A percentile compares a stretch with the other conserved stretches of the same genome.
Evolutionary conservation across 805 yeast species (phyloP).

Genomic region (Candida peoriensis): DNA sequence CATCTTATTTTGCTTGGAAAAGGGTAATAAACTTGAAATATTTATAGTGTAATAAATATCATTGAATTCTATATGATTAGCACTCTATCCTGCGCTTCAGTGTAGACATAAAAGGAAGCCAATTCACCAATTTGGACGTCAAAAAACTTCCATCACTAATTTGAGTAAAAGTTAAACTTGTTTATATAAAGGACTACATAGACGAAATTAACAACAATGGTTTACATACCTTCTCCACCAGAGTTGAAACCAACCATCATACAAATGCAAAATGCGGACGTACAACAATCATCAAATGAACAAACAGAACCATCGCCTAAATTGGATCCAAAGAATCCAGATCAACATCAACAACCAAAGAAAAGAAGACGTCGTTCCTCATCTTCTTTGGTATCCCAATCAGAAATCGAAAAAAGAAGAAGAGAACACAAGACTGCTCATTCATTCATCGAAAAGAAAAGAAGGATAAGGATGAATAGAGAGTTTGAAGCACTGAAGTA

Average conservation of each 20-base stretch:
- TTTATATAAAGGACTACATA: too few relatives aligned
- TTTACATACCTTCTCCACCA: conserved; percentile 39
- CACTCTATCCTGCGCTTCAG: too few relatives aligned
- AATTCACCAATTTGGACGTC: too few relatives aligned
- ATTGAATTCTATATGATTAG: too few relatives aligned
- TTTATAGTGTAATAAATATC: too few relatives aligned
- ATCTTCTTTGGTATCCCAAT: conserved; percentile 20
- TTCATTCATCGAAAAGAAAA: conserved; percentile 72
- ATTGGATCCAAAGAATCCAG: background rate
- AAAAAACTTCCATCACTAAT: too few relatives aligned
- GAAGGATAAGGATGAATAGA: conserved; percentile 73
- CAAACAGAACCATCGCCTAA: background rate
- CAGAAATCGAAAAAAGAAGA: conserved; percentile 35
- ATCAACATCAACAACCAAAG: conserved; percentile 9
- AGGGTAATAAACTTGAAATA: too few relatives aligned
- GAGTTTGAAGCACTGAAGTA: conserved; percentile 79
- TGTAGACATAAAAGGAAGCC: too few relatives aligned
- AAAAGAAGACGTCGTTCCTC: conserved; percentile 24
- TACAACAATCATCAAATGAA: too few relatives aligned
- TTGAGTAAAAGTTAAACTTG: too few relatives aligned
- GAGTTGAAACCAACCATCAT: conserved; percentile 42
- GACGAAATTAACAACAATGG: background rate
- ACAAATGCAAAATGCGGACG: conserved; percentile 32
- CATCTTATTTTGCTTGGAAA: too few relatives aligned
- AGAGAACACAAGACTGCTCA: conserved; percentile 55